Conservation (phyloP, 805 yeast species). For the Saccharomycopsis capsularis region DNA sequence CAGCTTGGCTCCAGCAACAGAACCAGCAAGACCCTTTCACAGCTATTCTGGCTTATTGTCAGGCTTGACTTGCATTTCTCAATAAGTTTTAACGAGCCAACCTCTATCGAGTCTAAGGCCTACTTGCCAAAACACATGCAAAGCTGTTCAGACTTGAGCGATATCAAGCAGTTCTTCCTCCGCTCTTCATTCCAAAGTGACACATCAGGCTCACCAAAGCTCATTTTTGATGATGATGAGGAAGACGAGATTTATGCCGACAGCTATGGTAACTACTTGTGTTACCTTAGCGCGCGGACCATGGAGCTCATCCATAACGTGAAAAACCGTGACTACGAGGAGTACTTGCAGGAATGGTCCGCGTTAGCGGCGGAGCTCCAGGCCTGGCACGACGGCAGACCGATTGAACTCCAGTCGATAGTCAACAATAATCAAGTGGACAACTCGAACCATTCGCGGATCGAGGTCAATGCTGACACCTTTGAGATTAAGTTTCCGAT, state of each 20-base stretch:
- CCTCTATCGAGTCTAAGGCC: not conserved
- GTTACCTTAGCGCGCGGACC: slow-evolving; percentile 6
- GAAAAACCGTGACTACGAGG: not conserved
- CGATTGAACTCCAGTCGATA: slow-evolving; percentile 5
- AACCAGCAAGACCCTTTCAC: not conserved
- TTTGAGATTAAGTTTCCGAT: slow-evolving; percentile 12
- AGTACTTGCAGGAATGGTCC: slow-evolving; percentile 9
- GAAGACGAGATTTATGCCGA: slow-evolving; percentile 5
- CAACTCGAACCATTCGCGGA: slow-evolving; percentile 2
- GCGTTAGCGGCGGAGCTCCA: slow-evolving; percentile 1
- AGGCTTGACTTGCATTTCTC: slow-evolving; percentile 17
- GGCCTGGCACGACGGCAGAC: slow-evolving; percentile 9
- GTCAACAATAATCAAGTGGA: slow-evolving; percentile 10
- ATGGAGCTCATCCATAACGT: slow-evolving; percentile 6
- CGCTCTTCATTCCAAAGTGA: not conserved
- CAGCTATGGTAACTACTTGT: slow-evolving; percentile 9
- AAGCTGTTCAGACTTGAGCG: not conserved
- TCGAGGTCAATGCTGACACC: slow-evolving; percentile 2
- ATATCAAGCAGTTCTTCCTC: not conserved
- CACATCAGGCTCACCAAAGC: not conserved
- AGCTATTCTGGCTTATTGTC: slow-evolving; percentile 16
- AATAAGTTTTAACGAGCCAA: slow-evolving; percentile 5
- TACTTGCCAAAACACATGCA: not conserved
- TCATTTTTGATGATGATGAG: no score
- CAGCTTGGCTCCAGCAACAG: not conserved